Base-by-base conservation (phyloP, 2,329 filamentous ascomycete genomes). In the Cercospora sojina region DNA sequence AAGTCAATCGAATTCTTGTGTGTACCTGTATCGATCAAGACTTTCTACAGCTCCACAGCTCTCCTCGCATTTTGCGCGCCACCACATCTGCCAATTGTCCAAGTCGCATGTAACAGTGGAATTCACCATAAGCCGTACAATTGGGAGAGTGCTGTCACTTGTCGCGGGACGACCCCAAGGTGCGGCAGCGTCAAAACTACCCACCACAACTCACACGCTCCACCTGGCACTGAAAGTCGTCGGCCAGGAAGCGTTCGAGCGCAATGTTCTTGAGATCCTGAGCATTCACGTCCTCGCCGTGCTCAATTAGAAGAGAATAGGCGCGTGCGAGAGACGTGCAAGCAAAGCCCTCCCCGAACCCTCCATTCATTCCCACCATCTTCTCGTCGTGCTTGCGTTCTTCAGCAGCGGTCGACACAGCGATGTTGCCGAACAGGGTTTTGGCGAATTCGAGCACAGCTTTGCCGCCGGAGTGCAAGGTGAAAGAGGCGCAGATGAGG, bases 311-410 rank as follows among this genome's bases (percentile, higher is more conserved):
- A 13, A 68, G 61, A 27, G 31, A 55, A n/a, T 68, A 66, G 2
- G 67, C 67, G 6, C 67, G 60, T 4, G 67, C 64, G 18, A 68
- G 56, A 12, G 67, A 62, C 25, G 56, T 66, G 57, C 60, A 58
- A 35, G 67, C 67, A 4, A 32, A 60, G 23, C 43, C 60, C 51
- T 68, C 67, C 29, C 67, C 67, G 20, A 47, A 64, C 7, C 38
- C 57, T n/a, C 67, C 67, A 41, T 68, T 68, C 35, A 64, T 59
- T 31, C 67, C 67, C 16, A 64, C 41, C 56, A 35, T 53, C 41
- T 66, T 68, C 64, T 68, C 64, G 18, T 68, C 67, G 38, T 49
- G 53, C 57, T 66, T 35, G 47, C 67, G 67, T 12, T 62, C 61
- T 32, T 61, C 51, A 12, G 58, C 61, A 1, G 64, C 62, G 16